Base-by-base conservation (phyloP, 768 basidiomycete species). In the Pholiota microspora region DNA sequence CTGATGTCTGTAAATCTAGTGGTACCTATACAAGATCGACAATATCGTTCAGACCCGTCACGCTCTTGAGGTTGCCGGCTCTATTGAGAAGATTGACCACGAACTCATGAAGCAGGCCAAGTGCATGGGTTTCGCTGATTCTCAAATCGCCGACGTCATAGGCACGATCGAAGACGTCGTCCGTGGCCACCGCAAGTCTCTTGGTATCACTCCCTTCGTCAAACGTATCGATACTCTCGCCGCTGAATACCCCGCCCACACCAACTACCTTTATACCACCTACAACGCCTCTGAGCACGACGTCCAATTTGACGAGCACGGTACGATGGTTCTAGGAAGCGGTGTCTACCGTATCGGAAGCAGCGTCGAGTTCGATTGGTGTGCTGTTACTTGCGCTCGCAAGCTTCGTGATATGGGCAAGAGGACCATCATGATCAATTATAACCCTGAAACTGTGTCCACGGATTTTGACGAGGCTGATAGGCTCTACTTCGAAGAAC, bases 391-490 rank as follows among this genome's bases (percentile, higher is more conserved):
- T 1, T 98, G 95, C 69, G 94, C 94, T 12, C 81, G 97, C 56
- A 89, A 89, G 68, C 83, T 99, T 51, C 82, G 94, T 64, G 84
- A 89, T 60, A 91, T 94, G 83, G 94, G 95, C 69, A 88, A 90
- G 67, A 86, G 86, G 73, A 98, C 97, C 40, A 86, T 99, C 75
- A 98, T 98, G 96, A 82, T 99, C 81, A 99, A 99, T 78, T 99
- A 99, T 74, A 99, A 98, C 73, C 96, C 96, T 7, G 97, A 99
- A 74, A 99, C 97, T 3, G 97, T 98, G 36, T 98, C 95, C 6
- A 99, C 97, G 54, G 97, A 98, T 71, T 99, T 95, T 70, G 97
- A 99, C 66, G 97, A 99, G 74, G 97, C 97, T n/a, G 97, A 98
- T 65, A 79, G 97, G 54, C 76, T 99, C 45, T 99, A 99, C 78